These are phyloP conservation scores for Cytospora paraplurivora DNA, from an alignment of 2,329 filamentous ascomycete genomes.

Conservation along the genomic window DNA sequence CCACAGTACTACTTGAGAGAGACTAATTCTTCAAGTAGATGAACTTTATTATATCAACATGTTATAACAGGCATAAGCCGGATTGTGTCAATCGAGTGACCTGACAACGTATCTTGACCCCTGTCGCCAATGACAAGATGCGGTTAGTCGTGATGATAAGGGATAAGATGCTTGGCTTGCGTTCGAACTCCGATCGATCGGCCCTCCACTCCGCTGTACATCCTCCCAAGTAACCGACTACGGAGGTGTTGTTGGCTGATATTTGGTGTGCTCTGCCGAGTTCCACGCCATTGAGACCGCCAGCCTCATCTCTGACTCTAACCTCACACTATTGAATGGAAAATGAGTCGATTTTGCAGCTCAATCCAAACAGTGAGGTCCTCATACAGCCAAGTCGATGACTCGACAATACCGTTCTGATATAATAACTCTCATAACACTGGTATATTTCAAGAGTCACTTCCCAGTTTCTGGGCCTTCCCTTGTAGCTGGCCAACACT, in stretches of 20 bases:
- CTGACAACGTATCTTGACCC: background rate
- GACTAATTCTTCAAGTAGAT: background rate
- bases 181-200: background rate
- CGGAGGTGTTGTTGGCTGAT: background rate
- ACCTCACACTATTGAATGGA: background rate
- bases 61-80: background rate
- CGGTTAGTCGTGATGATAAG: background rate
- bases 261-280: constrained; percentile 1
- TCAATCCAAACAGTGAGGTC: background rate
- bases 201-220: background rate
- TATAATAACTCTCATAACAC: too few species aligned
- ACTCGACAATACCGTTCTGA: too few species aligned
- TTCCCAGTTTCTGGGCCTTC: too few species aligned
- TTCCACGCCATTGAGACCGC: background rate
- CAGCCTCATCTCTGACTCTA: background rate
- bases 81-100: constrained; percentile 3
- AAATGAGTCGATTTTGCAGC: background rate
- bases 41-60: background rate
- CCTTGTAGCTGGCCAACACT: too few species aligned
- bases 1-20: background rate
- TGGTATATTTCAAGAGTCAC: too few species aligned
- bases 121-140: background rate
- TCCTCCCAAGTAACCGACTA: background rate
- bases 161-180: background rate
- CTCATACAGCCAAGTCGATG: background rate